Evolutionary conservation across 2,329 filamentous ascomycete genomes (phyloP).

Genomic region (Bisporella sp.): DNA sequence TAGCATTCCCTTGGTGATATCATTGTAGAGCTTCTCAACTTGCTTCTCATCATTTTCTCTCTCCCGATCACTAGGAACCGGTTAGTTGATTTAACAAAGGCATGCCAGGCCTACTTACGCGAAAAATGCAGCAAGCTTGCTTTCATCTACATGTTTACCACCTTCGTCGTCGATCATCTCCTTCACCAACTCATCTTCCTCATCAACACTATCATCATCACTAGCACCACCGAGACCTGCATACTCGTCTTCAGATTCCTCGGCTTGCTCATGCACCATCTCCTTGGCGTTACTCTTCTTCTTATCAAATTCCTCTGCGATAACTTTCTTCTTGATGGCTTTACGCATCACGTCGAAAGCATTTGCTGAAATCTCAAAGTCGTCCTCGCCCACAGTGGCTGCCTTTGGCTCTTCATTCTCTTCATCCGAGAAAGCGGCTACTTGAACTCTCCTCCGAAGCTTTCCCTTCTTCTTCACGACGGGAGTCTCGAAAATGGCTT

Average conservation of each 20-base stretch:
- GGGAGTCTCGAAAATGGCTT: conserved; percentile 54
- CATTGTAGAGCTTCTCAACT: conserved; percentile 85
- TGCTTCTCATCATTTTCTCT: conserved; percentile 77
- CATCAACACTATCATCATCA: conserved; percentile 75
- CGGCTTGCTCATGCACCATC: conserved; percentile 87
- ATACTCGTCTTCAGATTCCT: conserved; percentile 98
- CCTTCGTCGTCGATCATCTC: conserved; percentile 88
- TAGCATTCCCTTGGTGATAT: conserved; percentile 83
- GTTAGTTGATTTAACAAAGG: conserved; percentile 5
- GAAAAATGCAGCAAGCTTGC: conserved; percentile 77
- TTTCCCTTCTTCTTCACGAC: conserved; percentile 54
- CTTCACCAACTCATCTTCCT: conserved; percentile 66
- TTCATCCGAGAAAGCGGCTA: conserved; percentile 34
- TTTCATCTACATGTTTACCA: conserved; percentile 70
- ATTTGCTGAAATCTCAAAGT: conserved; percentile 31
- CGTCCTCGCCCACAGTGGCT: conserved; percentile 18
- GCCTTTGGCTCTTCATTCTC: conserved; percentile 19
- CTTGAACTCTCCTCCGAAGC: conserved; percentile 39
- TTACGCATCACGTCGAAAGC: conserved; percentile 55
- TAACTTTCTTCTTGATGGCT: conserved; percentile 48
- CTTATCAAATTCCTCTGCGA: conserved; percentile 61
- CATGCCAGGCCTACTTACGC: conserved; percentile 57
- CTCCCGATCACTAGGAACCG: conserved; percentile 59
- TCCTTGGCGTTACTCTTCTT: conserved; percentile 82
- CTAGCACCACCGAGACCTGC: conserved; percentile 85